Base-by-base conservation (phyloP, 83 land plant genomes). In the Diphasiastrum complanatum region DNA sequence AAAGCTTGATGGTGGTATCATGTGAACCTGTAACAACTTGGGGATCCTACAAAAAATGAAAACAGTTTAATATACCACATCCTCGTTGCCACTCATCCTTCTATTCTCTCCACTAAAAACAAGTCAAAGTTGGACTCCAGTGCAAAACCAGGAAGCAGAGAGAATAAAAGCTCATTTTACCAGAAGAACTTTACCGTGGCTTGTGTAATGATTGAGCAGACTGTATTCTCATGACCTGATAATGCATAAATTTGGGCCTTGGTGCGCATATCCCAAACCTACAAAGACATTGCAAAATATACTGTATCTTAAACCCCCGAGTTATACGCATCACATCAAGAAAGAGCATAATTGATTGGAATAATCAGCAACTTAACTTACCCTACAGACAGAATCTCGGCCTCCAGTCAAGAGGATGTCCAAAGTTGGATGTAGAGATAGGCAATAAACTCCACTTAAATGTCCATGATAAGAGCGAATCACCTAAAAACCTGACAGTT, bases 201-300 rank as follows among this genome's bases (percentile, higher is more conserved):
- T 69, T 86, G 86, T 38, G 99, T 82, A 28, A 95, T 90, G 37
- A 95, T 83, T 16, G 99, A 95, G 70, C 99, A 95, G 28, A 95
- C 99, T 11, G 99, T 95, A 47, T 95, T 95, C 23, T 89, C 89
- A 64, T 95, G 99, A 5, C 99, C 99, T 33, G 93, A 70, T 19
- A 95, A 65, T 11, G 99, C 99, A 81, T 71, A 79, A 49, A 89
- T 79, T 67, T 89, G 96, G 38, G 88, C 85, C 63, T 95, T 95
- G 38, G 85, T 86, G n/a, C 99, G 87, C 51, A 95, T 84, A 58
- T 95, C 99, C 99, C 99, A 95, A 19, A 95, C 99, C 99, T 95
- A 74, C 76, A 69, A 6, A 12, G 2, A 47, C 8, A 64, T n/a
- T n/a, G n/a, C n/a, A 38, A 38, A 38, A 38, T 38, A 38, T 8